These are phyloP conservation scores for Ehretia macrophylla DNA, from an alignment of 257 asterid species.

Conservation along the genomic window DNA sequence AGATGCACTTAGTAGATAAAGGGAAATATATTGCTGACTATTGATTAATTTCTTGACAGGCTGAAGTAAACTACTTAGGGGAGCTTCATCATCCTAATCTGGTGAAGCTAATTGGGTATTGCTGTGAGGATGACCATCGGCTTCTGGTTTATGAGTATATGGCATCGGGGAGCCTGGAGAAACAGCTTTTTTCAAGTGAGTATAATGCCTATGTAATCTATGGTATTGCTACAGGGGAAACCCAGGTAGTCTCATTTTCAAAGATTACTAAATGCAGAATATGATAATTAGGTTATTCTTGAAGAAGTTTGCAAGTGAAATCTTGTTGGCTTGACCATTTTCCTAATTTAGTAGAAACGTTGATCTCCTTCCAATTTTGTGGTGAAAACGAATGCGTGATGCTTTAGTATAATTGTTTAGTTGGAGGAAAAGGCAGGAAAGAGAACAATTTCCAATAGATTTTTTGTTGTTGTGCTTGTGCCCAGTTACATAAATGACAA, in stretches of 20 bases:
- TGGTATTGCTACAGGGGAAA: not conserved
- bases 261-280: too few relatives aligned
- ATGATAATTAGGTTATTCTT: too few relatives aligned
- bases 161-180: conserved; percentile 94
- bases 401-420: too few relatives aligned
- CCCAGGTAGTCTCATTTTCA: not conserved
- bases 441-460: too few relatives aligned
- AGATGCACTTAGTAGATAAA: conserved; percentile 8
- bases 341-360: too few relatives aligned
- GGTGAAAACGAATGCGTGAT: too few relatives aligned
- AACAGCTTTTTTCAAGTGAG: conserved; percentile 79
- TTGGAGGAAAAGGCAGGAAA: too few relatives aligned
- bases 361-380: too few relatives aligned
- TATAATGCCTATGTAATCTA: conserved; percentile 6
- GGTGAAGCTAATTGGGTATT: conserved; percentile 83
- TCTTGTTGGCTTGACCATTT: too few relatives aligned
- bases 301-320: too few relatives aligned
- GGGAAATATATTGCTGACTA: conserved; percentile 19
- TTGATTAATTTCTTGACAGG: conserved; percentile 45
- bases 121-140: conserved; percentile 90
- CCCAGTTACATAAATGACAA: too few relatives aligned
- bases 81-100: conserved; percentile 78
- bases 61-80: conserved; percentile 88
- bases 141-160: conserved; percentile 87
- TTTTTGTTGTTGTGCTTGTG: too few relatives aligned